Conservation (phyloP, 345 rosid species). For the Kandelia obovata region DNA sequence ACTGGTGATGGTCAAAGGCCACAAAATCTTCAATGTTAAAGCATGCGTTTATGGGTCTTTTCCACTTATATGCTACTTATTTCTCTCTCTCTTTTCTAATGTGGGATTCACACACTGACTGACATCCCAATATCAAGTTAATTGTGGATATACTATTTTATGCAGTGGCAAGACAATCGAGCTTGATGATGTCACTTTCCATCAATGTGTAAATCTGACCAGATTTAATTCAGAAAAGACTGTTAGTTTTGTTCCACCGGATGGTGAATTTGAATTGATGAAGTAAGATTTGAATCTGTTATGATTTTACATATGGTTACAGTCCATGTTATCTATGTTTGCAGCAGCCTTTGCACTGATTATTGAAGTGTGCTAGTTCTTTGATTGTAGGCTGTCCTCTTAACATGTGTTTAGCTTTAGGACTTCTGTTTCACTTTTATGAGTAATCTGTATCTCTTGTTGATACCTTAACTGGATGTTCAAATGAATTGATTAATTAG, state of each 20-base stretch:
- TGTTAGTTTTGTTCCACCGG: conserved; percentile 98
- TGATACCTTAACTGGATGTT: background rate
- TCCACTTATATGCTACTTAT: background rate
- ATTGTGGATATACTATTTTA: background rate
- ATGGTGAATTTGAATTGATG: conserved; percentile 99
- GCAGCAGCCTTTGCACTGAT: background rate
- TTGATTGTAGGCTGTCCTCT: background rate
- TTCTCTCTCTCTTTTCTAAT: background rate
- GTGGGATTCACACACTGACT: too few species aligned
- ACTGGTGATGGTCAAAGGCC: background rate
- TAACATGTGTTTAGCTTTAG: background rate
- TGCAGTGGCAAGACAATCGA: conserved; percentile 96
- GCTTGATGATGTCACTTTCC: conserved; percentile 98
- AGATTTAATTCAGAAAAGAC: conserved; percentile 99
- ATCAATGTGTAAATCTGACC: conserved; percentile 95
- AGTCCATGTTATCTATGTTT: background rate
- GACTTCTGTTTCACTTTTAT: background rate
- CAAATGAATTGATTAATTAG: background rate
- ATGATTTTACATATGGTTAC: background rate
- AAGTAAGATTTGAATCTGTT: conserved; percentile 58
- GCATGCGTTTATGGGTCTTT: background rate
- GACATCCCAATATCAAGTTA: background rate
- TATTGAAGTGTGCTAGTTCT: background rate
- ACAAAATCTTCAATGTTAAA: background rate
- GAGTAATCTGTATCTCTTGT: background rate